Conservation (phyloP, 176 grass and related monocot species). For the Themeda triandra region DNA sequence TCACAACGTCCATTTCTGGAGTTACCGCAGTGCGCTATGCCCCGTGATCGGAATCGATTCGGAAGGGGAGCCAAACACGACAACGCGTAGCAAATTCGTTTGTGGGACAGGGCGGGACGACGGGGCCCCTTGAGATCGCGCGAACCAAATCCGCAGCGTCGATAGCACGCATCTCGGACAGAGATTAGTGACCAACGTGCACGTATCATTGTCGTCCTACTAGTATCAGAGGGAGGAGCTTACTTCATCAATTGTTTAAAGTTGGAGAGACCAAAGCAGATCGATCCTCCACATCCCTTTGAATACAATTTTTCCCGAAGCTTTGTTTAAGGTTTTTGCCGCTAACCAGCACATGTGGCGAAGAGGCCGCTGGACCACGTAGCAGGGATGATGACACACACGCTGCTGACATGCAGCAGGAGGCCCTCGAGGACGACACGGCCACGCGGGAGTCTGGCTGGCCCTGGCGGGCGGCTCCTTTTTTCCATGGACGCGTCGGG, state of each 20-base stretch:
- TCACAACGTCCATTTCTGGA: background rate
- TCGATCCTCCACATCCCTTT: background rate
- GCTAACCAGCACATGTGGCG: background rate
- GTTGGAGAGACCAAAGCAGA: background rate
- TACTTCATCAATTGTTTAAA: background rate
- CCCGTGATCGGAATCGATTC: too few relatives aligned
- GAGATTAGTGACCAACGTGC: background rate
- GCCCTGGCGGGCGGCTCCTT: background rate
- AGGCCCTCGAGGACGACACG: too few relatives aligned
- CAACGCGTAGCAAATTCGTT: too few relatives aligned
- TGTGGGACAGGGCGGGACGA: background rate
- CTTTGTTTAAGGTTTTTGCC: background rate
- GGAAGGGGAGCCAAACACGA: too few relatives aligned
- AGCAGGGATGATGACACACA: too few relatives aligned
- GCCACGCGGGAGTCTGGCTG: background rate
- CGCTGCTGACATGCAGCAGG: background rate
- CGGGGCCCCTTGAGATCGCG: background rate
- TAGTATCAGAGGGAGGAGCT: background rate
- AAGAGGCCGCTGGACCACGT: background rate
- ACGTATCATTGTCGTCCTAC: background rate
- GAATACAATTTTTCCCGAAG: background rate
- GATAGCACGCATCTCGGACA: background rate
- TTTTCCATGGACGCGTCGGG: background rate
- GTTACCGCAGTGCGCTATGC: background rate
- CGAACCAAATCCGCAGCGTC: background rate